Percentiles rank a stretch among this genome's conserved stretches.
These are phyloP conservation scores for Maudiozyma pseudohumilis DNA, from an alignment of 805 yeast species.

Conservation along the genomic window DNA sequence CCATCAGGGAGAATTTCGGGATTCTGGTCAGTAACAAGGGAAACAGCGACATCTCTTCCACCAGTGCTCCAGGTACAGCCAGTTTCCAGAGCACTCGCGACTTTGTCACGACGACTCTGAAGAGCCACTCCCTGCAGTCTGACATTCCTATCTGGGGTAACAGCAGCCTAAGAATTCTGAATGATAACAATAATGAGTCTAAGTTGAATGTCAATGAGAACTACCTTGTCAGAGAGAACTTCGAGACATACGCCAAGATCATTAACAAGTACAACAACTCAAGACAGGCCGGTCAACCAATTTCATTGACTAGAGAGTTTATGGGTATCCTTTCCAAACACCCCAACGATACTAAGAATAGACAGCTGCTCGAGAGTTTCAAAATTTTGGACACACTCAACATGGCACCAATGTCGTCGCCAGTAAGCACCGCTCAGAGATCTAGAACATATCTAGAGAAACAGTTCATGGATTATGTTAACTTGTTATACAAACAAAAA, in stretches of 20 bases:
- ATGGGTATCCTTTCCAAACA: slow-evolving; percentile 42
- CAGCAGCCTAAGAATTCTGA: slow-evolving; percentile 16
- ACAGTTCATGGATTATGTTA: slow-evolving; percentile 71
- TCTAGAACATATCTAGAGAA: slow-evolving; percentile 55
- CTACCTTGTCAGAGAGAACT: slow-evolving; percentile 39
- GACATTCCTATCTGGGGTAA: slow-evolving; percentile 5
- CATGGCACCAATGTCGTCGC: background rate
- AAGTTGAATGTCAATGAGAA: slow-evolving; percentile 37
- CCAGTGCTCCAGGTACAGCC: slow-evolving; percentile 13
- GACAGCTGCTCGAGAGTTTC: slow-evolving; percentile 70
- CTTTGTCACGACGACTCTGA: background rate
- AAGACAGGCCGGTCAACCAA: slow-evolving; percentile 41
- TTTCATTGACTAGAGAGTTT: slow-evolving; percentile 51
- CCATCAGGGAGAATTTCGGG: slow-evolving; percentile 65
- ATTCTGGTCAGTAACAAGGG: slow-evolving; percentile 32
- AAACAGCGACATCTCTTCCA: background rate
- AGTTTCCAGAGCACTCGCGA: background rate
- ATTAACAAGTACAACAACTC: slow-evolving; percentile 62
- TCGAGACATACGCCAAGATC: slow-evolving; percentile 65
- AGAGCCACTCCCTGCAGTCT: background rate
- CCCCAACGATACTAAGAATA: slow-evolving; percentile 53
- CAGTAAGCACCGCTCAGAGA: slow-evolving; percentile 39
- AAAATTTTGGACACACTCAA: slow-evolving; percentile 42
- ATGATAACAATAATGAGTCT: slow-evolving; percentile 21
- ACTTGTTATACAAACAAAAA: slow-evolving; percentile 45